These are phyloP conservation scores for Trypanosoma cruzi DNA, from an alignment of 208 protist genomes.

Conservation along the genomic window DNA sequence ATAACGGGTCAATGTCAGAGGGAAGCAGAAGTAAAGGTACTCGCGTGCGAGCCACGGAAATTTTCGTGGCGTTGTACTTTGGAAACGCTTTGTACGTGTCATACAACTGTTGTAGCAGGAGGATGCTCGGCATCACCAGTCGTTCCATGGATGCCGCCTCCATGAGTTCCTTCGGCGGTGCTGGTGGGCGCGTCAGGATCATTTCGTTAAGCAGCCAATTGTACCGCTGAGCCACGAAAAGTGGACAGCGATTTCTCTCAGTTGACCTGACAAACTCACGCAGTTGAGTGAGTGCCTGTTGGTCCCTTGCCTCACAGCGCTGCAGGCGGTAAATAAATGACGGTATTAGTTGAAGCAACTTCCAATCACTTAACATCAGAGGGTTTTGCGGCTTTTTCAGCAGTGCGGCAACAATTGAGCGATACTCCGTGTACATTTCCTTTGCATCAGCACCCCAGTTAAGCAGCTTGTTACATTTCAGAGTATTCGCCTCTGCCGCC, in stretches of 20 bases:
- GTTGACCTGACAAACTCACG: slow-evolving; percentile 26
- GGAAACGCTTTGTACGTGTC: slow-evolving; percentile 22
- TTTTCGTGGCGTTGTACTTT: slow-evolving; percentile 24
- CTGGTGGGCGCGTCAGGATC: slow-evolving; percentile 1
- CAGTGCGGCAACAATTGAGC: slow-evolving; percentile 37
- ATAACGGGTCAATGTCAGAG: slow-evolving; percentile 38
- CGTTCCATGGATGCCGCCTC: not conserved
- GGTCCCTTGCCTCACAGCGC: slow-evolving; percentile 44
- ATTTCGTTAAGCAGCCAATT: slow-evolving; percentile 53
- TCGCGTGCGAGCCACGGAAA: not conserved
- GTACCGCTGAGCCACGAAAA: slow-evolving; percentile 29
- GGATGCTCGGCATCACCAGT: slow-evolving; percentile 9
- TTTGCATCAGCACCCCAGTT: slow-evolving; percentile 34
- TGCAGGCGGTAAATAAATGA: slow-evolving; percentile 72
- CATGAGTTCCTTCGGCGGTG: slow-evolving; percentile 6
- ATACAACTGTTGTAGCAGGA: slow-evolving; percentile 5
- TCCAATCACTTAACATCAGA: slow-evolving; percentile 24
- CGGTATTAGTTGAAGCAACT: slow-evolving; percentile 42
- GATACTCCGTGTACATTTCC: slow-evolving; percentile 29
- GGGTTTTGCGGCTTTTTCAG: slow-evolving; percentile 40
- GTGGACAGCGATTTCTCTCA: not conserved
- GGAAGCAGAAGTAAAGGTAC: slow-evolving; percentile 31
- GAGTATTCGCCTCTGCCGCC: slow-evolving; percentile 30
- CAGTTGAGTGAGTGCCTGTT: slow-evolving; percentile 41
- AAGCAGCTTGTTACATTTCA: slow-evolving; percentile 46